Base-by-base conservation (phyloP, 2,329 filamentous ascomycete genomes). In the Aspergillus pseudotamarii region DNA sequence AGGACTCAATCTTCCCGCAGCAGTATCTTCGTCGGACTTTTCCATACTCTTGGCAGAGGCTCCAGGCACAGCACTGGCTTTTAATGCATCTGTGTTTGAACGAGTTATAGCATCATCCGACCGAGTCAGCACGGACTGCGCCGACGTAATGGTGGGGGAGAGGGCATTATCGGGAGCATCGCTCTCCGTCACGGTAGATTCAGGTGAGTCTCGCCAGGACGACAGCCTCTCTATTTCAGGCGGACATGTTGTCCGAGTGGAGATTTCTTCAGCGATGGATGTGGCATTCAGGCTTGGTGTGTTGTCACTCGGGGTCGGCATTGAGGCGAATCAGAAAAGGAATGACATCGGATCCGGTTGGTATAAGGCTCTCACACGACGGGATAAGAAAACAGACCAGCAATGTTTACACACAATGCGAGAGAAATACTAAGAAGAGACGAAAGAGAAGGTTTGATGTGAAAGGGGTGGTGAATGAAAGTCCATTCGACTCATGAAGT, bases 241-340 rank as follows among this genome's bases (percentile, higher is more conserved):
- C n/a, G 83, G 83, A 73, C 83, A 85, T 64, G 81, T 81, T 58
- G 79, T 74, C 71, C 78, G 83, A 71, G 76, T 73, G 68, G 80
- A 77, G 69, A 79, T 71, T 65, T 76, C 75, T 71, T 79, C 79
- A 73, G 74, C 76, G 76, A 80, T 80, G 72, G 78, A 78, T 68
- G 73, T 69, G 70, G 77, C 76, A 70, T 76, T 75, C 70, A 80
- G 74, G 58, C 71, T 72, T 72, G 76, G 77, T 74, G 76, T 77
- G 75, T 73, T 79, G 78, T 76, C 70, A 74, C 77, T 80, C 69
- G 79, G 80, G 62, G 82, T 84, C 72, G 83, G 83, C 83, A 85
- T 85, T 76, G 75, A 79, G 75, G 74, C 72, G 71, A 73, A 73
- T 78, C 65, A 79, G 68, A 62, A 66, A 66, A 69, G 68, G 69